Conservation (phyloP, 768 basidiomycete genomes). For the Lactarius pseudohatsudake region DNA sequence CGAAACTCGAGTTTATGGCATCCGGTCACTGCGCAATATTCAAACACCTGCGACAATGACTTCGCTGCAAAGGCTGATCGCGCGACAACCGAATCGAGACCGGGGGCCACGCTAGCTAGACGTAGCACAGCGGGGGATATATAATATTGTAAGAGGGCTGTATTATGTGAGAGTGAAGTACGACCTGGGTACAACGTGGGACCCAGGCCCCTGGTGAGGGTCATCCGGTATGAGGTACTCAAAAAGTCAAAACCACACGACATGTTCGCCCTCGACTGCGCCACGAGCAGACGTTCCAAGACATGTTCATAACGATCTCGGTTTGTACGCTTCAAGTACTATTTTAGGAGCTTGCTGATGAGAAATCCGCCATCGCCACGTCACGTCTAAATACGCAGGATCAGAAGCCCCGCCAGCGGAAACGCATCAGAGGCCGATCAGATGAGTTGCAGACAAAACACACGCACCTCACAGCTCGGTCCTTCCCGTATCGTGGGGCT, state of each 20-base stretch:
- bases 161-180: not conserved
- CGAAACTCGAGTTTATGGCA: too few relatives aligned
- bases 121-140: too few relatives aligned
- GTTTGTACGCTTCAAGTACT: not conserved
- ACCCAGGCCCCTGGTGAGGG: not conserved
- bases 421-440: not conserved
- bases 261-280: constrained; percentile 89
- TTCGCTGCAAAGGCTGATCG: too few relatives aligned
- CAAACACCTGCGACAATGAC: too few relatives aligned
- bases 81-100: too few relatives aligned
- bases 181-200: not conserved
- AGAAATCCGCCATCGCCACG: not conserved
- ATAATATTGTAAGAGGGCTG: too few relatives aligned
- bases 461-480: constrained; percentile 73
- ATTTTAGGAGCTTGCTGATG: too few relatives aligned
- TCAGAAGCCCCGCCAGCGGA: too few relatives aligned
- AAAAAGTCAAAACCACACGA: constrained; percentile 50
- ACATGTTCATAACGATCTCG: too few relatives aligned
- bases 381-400: not conserved
- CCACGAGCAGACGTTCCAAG: too few relatives aligned
- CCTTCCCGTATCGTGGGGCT: constrained; percentile 43
- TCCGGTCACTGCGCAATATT: too few relatives aligned
- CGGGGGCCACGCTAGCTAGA: too few relatives aligned
- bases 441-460: constrained; percentile 30
- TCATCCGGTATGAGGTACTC: not conserved